phyloP scores from a whole-genome alignment of 768 basidiomycete species.

The Auricularia auricula-judae region DNA sequence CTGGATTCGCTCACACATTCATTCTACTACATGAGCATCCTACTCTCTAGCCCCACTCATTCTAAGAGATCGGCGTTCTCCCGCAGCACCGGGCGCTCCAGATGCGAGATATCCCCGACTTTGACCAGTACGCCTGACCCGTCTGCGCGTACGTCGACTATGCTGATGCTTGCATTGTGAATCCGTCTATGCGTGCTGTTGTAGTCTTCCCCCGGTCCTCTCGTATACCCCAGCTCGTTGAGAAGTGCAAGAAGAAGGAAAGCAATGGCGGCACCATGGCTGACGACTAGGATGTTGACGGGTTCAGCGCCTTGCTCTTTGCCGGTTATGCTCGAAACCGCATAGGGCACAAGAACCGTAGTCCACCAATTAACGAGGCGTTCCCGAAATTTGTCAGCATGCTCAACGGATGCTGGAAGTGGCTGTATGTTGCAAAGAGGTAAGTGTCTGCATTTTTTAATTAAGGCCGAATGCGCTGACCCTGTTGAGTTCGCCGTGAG shows the following conservation, averaged over 20 bases:
- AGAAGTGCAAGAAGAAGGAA: slow-evolving; percentile 1
- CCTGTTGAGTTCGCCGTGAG: not conserved
- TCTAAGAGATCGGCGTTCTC: slow-evolving; percentile 36
- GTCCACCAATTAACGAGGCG: slow-evolving; percentile 60
- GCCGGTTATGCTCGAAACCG: slow-evolving; percentile 15
- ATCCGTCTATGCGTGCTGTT: slow-evolving; percentile 19
- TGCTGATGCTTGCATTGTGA: slow-evolving; percentile 45
- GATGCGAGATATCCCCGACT: slow-evolving; percentile 47
- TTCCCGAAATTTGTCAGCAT: slow-evolving; percentile 26
- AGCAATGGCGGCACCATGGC: slow-evolving; percentile 55
- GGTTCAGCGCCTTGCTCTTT: slow-evolving; percentile 16
- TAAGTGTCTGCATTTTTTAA: slow-evolving; percentile 2
- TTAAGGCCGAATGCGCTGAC: not conserved
- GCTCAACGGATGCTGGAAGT: slow-evolving; percentile 27
- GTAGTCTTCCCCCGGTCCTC: slow-evolving; percentile 19
- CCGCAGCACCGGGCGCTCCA: slow-evolving; percentile 28
- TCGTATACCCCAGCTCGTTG: slow-evolving; percentile 25
- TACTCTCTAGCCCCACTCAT: too few species aligned
- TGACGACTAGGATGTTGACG: slow-evolving; percentile 43
- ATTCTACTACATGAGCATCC: too few species aligned
- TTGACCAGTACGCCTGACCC: slow-evolving; percentile 32
- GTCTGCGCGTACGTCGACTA: slow-evolving; percentile 39
- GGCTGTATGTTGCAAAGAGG: slow-evolving; percentile 8
- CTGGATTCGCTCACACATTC: too few species aligned
- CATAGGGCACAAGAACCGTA: slow-evolving; percentile 21